Evolutionary conservation across 139 green algal genomes (phyloP), one percentile per base, ranked within the genome.

Genomic region (Ettlia oleoabundans): DNA sequence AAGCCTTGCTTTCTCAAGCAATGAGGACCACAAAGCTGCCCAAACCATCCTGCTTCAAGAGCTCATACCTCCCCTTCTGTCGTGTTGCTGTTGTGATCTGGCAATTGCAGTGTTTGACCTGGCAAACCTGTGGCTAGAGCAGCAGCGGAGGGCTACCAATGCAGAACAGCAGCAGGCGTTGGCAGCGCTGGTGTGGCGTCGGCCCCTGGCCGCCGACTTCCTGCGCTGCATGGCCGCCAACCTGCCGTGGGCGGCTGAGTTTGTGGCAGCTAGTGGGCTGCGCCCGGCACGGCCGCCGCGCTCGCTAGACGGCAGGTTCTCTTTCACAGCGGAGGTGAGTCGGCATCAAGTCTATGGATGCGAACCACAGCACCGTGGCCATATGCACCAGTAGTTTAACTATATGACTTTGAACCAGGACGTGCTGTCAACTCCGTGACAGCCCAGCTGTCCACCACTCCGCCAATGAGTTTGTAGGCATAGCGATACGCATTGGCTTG

Each of bases 41-140:
- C n/a, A n/a, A n/a, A n/a, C n/a, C n/a, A n/a, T n/a, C n/a, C n/a
- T n/a, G n/a, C n/a, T n/a, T n/a, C n/a, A n/a, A n/a, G n/a, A n/a
- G n/a, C n/a, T n/a, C n/a, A n/a, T n/a, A n/a, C n/a, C n/a, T n/a
- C n/a, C n/a, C n/a, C n/a, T n/a, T n/a, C n/a, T n/a, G n/a, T n/a
- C n/a, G n/a, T n/a, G n/a, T n/a, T n/a, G n/a, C n/a, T n/a, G n/a
- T n/a, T n/a, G n/a, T n/a, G n/a, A n/a, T n/a, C n/a, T n/a, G n/a
- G n/a, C n/a, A n/a, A n/a, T n/a, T n/a, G 42, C 69, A 77, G 69
- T 80, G 1, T 80, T 80, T 15, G 73, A 80, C 73, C 73, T 80
- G 73, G 37, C 52, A 22, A 80, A 80, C 37, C 73, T 80, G 30
- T 80, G 73, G 73, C 58, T 80, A 9, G 73, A 80, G 73, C 73